Evolutionary conservation across 2,329 filamentous ascomycete genomes (phyloP), one percentile per base, ranked within the genome.

Genomic region (Gyromitra esculenta): DNA sequence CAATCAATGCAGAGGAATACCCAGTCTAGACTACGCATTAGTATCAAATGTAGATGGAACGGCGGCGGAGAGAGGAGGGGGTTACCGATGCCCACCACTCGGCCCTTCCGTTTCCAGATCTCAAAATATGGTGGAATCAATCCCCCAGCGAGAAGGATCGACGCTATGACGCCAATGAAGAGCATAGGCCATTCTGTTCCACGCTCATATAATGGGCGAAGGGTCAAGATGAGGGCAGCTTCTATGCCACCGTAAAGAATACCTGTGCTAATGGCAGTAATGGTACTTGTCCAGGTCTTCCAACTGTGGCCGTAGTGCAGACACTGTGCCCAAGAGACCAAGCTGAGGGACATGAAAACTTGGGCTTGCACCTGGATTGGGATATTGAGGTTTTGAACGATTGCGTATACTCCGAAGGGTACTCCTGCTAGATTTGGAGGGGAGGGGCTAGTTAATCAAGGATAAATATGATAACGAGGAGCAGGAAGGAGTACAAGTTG

Each of bases 111-210:
- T 81, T 90, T 90, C 84, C 87, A 89, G 0, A 90, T 83, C 81
- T 91, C 89, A 71, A 86, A 86, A 79, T 90, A 91, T 0, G 89
- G 88, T 1, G 88, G 87, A 3, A 91, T 80, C 9, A 91, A 82
- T 0, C 89, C 89, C 1, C 83, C 81, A 1, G 86, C 86, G 5
- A 91, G 84, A 5, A 91, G 84, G 8, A 90, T 83, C 1, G 88
- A 86, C 1, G 89, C 88, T 37, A 88, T 81, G 31, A 90, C 85
- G 5, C 89, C 89, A 57, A 91, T 85, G 1, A 88, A 82, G 37
- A 87, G 82, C 69, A 88, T 85, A 0, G 89, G 88, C 81, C 85
- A 87, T 43, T 85, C 84, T 18, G 88, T 84, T 0, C 89, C 71
- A n/a, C 37, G 63, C 8, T 60, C 54, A n/a, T 77, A 75, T 35